Evolutionary conservation across 495 filamentous ascomycete species (phyloP).

Genomic region (Monascus purpureus): DNA sequence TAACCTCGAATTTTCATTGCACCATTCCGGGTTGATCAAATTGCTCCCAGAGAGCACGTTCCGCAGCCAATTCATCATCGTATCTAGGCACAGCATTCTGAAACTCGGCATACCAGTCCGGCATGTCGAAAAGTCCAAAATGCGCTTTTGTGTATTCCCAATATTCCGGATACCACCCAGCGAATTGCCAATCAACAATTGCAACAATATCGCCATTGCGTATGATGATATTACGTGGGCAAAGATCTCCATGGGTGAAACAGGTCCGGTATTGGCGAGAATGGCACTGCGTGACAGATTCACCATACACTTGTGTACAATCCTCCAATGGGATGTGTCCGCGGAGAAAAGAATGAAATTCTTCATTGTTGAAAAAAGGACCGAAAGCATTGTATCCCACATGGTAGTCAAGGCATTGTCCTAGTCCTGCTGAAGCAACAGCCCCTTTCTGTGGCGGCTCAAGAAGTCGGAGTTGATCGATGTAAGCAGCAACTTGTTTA

Average conservation of each 20-base stretch:
- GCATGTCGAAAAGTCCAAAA: conserved; percentile 3
- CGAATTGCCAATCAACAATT: conserved; percentile 35
- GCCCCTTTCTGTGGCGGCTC: not conserved
- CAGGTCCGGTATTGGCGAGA: conserved; percentile 1
- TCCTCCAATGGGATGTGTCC: not conserved
- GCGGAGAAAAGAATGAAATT: conserved; percentile 1
- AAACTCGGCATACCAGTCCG: conserved; percentile 6
- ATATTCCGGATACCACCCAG: conserved; percentile 37
- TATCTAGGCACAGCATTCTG: conserved; percentile 4
- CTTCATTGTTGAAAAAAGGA: not conserved
- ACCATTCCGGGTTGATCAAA: conserved; percentile 6
- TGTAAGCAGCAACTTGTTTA: conserved; percentile 1
- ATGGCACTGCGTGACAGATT: not conserved
- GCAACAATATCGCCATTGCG: conserved; percentile 14
- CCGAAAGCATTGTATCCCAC: not conserved
- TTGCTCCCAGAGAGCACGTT: conserved; percentile 2
- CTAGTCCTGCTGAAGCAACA: not conserved
- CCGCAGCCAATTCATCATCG: conserved; percentile 3
- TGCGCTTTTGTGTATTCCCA: conserved; percentile 33
- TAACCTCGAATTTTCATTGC: too few species aligned
- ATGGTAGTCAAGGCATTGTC: not conserved
- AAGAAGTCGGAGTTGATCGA: not conserved
- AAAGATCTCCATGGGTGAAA: conserved; percentile 15
- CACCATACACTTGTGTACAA: not conserved
- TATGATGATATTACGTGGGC: conserved; percentile 21